Percentiles rank a stretch among this genome's conserved stretches.
phyloP scores from a whole-genome alignment of 331 rosid genomes.

The Pyracantha coccinea region DNA sequence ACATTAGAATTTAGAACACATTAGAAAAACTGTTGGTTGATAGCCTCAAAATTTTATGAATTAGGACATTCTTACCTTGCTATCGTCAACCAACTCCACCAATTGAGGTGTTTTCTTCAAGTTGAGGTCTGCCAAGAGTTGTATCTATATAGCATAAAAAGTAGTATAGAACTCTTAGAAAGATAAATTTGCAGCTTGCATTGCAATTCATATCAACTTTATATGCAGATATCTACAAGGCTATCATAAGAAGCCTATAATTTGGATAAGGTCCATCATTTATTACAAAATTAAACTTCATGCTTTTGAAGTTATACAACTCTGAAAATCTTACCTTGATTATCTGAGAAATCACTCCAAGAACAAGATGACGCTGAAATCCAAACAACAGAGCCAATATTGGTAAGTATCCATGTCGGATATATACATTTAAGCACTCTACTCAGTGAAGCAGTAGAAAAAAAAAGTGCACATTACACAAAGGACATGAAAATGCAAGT shows the following conservation, averaged over 20 bases:
- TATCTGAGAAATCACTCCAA: slow-evolving; percentile 92
- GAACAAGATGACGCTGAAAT: slow-evolving; percentile 94
- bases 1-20: slow-evolving; percentile 14
- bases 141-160: slow-evolving; percentile 54
- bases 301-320: not conserved
- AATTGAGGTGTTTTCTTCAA: slow-evolving; percentile 93
- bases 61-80: slow-evolving; percentile 42
- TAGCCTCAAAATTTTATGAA: not conserved
- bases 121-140: slow-evolving; percentile 92
- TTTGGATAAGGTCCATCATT: not conserved
- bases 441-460: not conserved
- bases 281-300: not conserved
- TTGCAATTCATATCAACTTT: not conserved
- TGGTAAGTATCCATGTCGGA: not conserved
- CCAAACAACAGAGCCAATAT: slow-evolving; percentile 3
- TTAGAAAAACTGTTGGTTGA: not conserved
- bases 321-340: slow-evolving; percentile 59
- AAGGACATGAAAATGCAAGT: not conserved
- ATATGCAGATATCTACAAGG: not conserved
- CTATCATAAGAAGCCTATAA: not conserved
- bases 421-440: not conserved
- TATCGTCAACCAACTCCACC: slow-evolving; percentile 85
- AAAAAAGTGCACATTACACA: not conserved
- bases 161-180: not conserved
- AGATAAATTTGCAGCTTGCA: not conserved